Conservation (phyloP, 148 eudicot genomes). For the Camellia lanceoleosa region DNA sequence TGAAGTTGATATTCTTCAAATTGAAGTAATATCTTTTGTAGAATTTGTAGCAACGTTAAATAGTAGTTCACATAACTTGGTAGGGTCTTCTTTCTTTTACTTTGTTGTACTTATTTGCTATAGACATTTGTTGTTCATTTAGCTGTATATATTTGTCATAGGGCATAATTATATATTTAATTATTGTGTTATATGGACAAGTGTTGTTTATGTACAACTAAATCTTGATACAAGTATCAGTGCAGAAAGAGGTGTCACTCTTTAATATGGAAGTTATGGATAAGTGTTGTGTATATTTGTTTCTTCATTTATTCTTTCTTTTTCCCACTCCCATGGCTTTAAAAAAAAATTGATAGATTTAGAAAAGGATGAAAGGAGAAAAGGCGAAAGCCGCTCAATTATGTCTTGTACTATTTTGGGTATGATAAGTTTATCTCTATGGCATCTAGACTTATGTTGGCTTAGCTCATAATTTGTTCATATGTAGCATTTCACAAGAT, state of each 20-base stretch:
- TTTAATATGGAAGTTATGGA: background rate
- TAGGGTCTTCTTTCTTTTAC: constrained; percentile 35
- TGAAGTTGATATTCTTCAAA: constrained; percentile 50
- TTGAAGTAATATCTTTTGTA: constrained; percentile 69
- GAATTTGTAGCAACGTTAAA: constrained; percentile 77
- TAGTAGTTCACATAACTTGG: constrained; percentile 72
- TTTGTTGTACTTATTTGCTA: background rate
- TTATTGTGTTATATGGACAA: background rate
- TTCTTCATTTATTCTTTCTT: background rate
- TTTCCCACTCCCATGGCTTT: too few relatives aligned
- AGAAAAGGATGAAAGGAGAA: background rate
- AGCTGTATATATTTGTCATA: background rate
- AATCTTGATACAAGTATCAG: background rate
- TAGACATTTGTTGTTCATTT: background rate
- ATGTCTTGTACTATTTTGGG: too few relatives aligned
- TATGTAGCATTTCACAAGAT: background rate
- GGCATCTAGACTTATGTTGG: background rate
- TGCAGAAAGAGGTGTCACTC: background rate
- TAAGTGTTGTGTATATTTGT: too few relatives aligned
- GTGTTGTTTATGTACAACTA: background rate
- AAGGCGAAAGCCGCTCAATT: too few relatives aligned
- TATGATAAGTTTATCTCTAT: background rate
- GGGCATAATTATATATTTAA: background rate
- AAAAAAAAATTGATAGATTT: background rate
- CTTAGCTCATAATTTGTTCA: background rate